Evolutionary conservation across 1,139 yeast genomes (phyloP).

Genomic region (Blastobotrys aristatus): DNA sequence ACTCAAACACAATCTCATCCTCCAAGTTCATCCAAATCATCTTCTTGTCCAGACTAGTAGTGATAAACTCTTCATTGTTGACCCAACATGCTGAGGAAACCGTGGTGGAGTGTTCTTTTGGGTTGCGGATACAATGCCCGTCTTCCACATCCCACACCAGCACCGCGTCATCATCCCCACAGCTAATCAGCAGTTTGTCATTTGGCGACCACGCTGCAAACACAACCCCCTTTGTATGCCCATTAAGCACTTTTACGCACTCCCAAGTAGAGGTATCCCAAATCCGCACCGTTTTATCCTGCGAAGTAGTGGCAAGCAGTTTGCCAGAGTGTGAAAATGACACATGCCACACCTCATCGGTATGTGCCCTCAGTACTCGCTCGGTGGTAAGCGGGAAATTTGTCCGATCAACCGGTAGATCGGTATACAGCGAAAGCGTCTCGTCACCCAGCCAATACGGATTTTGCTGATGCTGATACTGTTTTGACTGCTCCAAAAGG

Average conservation of each 20-base stretch:
- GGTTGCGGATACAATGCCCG: not conserved
- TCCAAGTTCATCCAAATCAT: constrained; percentile 55
- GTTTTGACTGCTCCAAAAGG: constrained; percentile 44
- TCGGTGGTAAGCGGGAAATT: constrained; percentile 45
- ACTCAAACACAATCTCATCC: constrained; percentile 39
- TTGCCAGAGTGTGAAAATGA: constrained; percentile 75
- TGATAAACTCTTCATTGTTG: constrained; percentile 55
- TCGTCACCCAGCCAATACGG: constrained; percentile 33
- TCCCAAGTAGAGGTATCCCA: constrained; percentile 52
- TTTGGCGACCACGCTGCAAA: constrained; percentile 71
- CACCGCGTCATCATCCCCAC: constrained; percentile 63
- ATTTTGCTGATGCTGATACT: constrained; percentile 34
- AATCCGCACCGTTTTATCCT: constrained; percentile 53
- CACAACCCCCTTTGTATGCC: constrained; percentile 58
- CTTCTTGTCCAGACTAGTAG: constrained; percentile 76
- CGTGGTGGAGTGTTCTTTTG: constrained; percentile 22
- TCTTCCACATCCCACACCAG: constrained; percentile 57
- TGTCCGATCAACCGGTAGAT: constrained; percentile 31
- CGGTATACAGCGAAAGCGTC: constrained; percentile 32
- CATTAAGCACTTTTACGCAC: constrained; percentile 38
- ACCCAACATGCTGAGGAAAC: constrained; percentile 74
- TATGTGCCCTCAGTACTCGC: constrained; percentile 40
- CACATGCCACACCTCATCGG: constrained; percentile 80
- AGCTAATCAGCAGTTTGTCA: constrained; percentile 60
- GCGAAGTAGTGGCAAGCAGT: constrained; percentile 69